Base-by-base conservation (phyloP, 108 stramenopile species). In the Epipyxis sp. region DNA sequence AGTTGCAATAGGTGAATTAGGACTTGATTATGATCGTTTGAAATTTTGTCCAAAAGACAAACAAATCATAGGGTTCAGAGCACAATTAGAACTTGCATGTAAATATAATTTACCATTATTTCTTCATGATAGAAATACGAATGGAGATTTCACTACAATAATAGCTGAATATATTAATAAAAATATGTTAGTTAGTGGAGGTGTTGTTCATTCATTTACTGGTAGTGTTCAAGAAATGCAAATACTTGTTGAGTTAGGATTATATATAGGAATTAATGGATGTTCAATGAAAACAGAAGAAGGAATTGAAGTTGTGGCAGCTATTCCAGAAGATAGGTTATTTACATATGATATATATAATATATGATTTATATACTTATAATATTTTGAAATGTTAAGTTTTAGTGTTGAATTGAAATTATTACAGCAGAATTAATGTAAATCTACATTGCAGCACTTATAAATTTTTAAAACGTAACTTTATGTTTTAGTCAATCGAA, bases 201-300 rank as follows among this genome's bases (percentile, higher is more conserved):
- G 91, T 0, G 92, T 95, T 1, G 92, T 93, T 1, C 94, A 95
- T 81, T 89, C 88, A 40, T 95, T 92, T 85, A 94, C 94, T 67
- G 97, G 94, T 58, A 84, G 86, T 13, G 37, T 82, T 3, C 95
- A 93, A 59, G 84, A 96, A 78, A 94, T 94, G 16, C 44, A 79
- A 32, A 78, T 88, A 80, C 92, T 94, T 78, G 79, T 94, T 0
- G 82, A 84, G 0, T 59, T 94, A 58, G 95, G 92, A 1, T 71
- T 94, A 30, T 94, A 91, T 77, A 96, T 96, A 74, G 95, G 95
- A 25, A 78, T 98, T 59, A 98, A 98, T 83, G 97, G 97, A 6
- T 98, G 97, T 80, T 92, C 91, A 0, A 76, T 98, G 40, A 94
- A 94, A 69, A 95, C 94, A 2, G 81, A 91, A 34, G 89, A 95